Conservation (phyloP, 371 early-diverging fungal species). For the Syncephalis fuscata region DNA sequence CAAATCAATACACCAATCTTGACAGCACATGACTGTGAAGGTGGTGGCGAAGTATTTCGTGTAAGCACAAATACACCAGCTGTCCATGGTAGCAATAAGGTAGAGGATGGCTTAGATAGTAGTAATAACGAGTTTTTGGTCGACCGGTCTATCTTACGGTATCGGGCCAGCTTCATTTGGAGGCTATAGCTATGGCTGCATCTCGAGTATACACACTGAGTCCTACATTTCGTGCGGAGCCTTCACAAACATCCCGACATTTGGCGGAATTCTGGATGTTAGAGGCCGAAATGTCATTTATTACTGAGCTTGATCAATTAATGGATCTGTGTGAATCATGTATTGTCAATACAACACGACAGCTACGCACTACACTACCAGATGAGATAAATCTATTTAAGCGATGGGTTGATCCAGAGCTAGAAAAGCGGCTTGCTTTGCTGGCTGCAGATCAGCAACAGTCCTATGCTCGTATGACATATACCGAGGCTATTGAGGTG, state of each 20-base stretch:
- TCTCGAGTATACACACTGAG: conserved; percentile 76
- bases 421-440: conserved; percentile 17
- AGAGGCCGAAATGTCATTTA: conserved; percentile 76
- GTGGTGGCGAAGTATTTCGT: conserved; percentile 79
- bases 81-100: neutral
- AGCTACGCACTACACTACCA: conserved; percentile 23
- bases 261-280: conserved; percentile 93
- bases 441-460: conserved; percentile 13
- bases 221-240: conserved; percentile 83
- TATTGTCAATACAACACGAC: conserved; percentile 23
- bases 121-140: conserved; percentile 56
- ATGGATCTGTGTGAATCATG: conserved; percentile 34
- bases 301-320: conserved; percentile 30
- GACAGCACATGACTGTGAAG: conserved; percentile 84
- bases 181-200: conserved; percentile 53
- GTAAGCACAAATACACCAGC: conserved; percentile 12
- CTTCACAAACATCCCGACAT: conserved; percentile 66
- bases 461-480: conserved; percentile 59
- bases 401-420: conserved; percentile 25
- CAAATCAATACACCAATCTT: conserved; percentile 72
- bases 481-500: conserved; percentile 64
- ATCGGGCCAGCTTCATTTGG: conserved; percentile 79
- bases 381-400: conserved; percentile 38
- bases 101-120: conserved; percentile 11
- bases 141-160: conserved; percentile 69